Evolutionary conservation across 208 protist species (phyloP), one percentile per base, ranked within the genome.

Genomic region (Trypanosoma mega): DNA sequence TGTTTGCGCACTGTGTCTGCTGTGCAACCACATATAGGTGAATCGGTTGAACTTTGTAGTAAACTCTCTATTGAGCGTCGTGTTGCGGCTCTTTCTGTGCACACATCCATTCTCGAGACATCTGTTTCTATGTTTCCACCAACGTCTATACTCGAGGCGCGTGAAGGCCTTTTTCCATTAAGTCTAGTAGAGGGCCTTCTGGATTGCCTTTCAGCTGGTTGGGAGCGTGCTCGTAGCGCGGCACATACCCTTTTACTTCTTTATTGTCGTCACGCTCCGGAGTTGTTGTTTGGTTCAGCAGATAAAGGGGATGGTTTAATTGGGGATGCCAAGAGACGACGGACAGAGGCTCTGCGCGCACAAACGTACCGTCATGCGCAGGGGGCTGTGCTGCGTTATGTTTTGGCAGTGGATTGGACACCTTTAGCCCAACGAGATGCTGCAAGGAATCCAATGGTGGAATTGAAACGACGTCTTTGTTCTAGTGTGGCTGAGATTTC

Each of bases 151-250:
- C 6, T 26, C 16, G n/a, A 68, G 48, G 29, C 63, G 30, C 26
- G 44, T 34, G 20, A 26, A 14, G 8, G 50, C 16, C 7, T 72
- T 74, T 41, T 76, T 88, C 52, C 61, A 48, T 5, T 20, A n/a
- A 11, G 49, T 30, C 51, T 74, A 74, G 21, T 78, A 80, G 37
- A 73, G 53, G 27, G 53, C 0, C 57, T 96, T 20, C 26, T 93
- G n/a, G 61, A 74, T 9, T 68, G 68, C 16, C 53, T 96, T 31
- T 84, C 75, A 2, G 80, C 89, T 49, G 89, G 89, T 24, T 96
- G 89, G 89, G 72, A 74, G 27, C 64, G 81, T 39, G 76, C 76
- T 18, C 85, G 84, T 9, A 43, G 55, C 9, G 51, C 61, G 23
- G 89, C 89, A 1, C 60, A 49, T 12, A 75, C 72, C 16, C 44